Evolutionary conservation across 129 eudicot genomes (phyloP), one percentile per base, ranked within the genome.

Genomic region (Chrysanthemum seticuspe): DNA sequence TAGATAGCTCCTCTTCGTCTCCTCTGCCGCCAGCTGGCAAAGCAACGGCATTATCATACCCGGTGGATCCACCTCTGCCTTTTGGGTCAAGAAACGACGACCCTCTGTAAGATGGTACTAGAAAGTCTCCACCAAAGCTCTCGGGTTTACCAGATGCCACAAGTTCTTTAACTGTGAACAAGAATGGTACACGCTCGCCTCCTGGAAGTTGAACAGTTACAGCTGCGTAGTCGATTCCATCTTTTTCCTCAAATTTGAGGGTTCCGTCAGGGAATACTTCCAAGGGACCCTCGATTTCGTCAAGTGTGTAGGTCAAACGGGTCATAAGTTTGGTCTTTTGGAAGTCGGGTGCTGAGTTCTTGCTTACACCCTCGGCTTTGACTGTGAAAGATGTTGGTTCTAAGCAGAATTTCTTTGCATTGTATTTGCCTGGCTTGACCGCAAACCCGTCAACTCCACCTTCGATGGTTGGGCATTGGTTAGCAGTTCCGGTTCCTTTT

Each of bases 31-130:
- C 96, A 10, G 97, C 97, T 14, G 96, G 97, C 76, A 92, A 74
- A 79, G 97, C 96, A 49, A 87, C 96, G 0, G 96, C 96, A 36
- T 89, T 92, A 74, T 89, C 96, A 49, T 92, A 88, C 13, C 97
- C 97, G n/a, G 96, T 92, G 31, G 96, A 89, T 0, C 94, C 97
- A 83, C 96, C 97, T 70, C 96, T 74, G 55, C 98, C 98, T 87
- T 92, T 92, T 72, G 98, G 98, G 98, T 92, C 98, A 15, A 89
- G 87, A 82, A 92, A 92, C 0, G 98, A 92, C 19, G 98, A 92
- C 13, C 98, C 98, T 59, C 98, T 79, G 95, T 92, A 92, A 0
- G 96, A 89, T 0, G 98, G 98, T 69, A 92, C 98, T 2, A 92
- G 85, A 74, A 85, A 92, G 2, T 89, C 88, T 3, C 98, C 98